Conservation (phyloP, 805 yeast species). For the Wickerhamiella allomyrinae region DNA sequence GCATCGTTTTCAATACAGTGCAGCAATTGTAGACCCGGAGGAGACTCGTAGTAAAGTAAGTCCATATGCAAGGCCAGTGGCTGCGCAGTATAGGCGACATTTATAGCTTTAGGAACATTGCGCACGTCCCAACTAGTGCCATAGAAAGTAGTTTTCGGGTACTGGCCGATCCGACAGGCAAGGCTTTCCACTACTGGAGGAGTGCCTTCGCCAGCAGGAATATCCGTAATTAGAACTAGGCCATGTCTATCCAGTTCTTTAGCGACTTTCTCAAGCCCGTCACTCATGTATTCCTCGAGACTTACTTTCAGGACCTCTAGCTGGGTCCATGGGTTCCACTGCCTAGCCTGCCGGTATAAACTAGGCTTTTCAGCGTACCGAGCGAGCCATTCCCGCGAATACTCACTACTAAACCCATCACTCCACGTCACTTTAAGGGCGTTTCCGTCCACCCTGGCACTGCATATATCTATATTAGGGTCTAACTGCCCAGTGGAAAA, state of each 20-base stretch:
- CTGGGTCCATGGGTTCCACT: conserved; percentile 7
- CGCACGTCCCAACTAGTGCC: conserved; percentile 59
- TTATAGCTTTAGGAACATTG: conserved; percentile 38
- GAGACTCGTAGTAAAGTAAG: conserved; percentile 59
- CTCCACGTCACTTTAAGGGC: conserved; percentile 34
- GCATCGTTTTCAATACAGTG: conserved; percentile 37
- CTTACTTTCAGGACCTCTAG: conserved; percentile 23
- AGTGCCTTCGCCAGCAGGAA: conserved; percentile 32
- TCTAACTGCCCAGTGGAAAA: conserved; percentile 41
- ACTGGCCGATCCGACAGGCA: conserved; percentile 42
- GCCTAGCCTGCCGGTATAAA: conserved; percentile 15
- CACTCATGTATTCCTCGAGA: conserved; percentile 30
- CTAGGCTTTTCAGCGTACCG: conserved; percentile 27
- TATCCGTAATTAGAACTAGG: conserved; percentile 36
- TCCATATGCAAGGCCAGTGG: conserved; percentile 69
- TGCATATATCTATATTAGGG: background rate
- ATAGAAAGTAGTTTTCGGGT: conserved; percentile 55
- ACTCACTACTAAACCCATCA: conserved; percentile 33
- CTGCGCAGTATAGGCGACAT: conserved; percentile 53
- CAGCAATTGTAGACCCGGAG: conserved; percentile 63
- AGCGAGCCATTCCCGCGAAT: conserved; percentile 34
- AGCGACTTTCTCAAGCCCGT: conserved; percentile 29
- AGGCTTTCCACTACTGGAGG: conserved; percentile 25
- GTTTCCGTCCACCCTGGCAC: conserved; percentile 18
- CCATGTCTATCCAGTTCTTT: conserved; percentile 42